Evolutionary conservation across 2,329 filamentous ascomycete genomes (phyloP).

Genomic region (Drechslerella stenobrocha): DNA sequence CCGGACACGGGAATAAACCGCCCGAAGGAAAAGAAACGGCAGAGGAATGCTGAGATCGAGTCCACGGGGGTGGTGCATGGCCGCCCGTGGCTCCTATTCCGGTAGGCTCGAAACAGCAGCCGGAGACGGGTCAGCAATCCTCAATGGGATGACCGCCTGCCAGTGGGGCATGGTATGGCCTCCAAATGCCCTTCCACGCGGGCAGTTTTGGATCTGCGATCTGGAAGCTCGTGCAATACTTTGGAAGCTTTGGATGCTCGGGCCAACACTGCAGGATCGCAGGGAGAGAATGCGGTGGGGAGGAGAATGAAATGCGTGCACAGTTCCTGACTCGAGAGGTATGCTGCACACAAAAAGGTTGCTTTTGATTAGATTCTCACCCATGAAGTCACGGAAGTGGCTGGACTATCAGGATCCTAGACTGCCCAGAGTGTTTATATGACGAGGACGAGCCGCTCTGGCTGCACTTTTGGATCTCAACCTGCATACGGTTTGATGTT

Average conservation of each 20-base stretch:
- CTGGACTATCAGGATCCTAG: neutral
- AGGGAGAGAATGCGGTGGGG: neutral
- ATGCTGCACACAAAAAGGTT: neutral
- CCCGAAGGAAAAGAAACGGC: neutral
- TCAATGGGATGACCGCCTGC: conserved; percentile 1
- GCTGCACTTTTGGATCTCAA: neutral
- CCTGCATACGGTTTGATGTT: neutral
- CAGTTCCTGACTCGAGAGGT: neutral
- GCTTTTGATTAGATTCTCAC: neutral
- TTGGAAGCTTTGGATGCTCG: neutral
- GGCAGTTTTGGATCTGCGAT: neutral
- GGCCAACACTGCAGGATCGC: neutral
- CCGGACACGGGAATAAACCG: neutral
- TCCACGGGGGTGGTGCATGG: neutral
- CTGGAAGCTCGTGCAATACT: neutral
- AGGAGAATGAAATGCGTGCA: neutral
- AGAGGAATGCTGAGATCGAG: neutral
- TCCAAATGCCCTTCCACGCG: neutral
- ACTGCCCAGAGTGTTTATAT: neutral
- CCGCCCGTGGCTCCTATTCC: neutral
- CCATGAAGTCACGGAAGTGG: neutral
- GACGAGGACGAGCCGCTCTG: neutral
- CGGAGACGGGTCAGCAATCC: neutral
- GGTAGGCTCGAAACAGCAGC: neutral
- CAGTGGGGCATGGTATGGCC: neutral